Evolutionary conservation across 345 rosid genomes (phyloP).

Genomic region (Lumnitzera racemosa): DNA sequence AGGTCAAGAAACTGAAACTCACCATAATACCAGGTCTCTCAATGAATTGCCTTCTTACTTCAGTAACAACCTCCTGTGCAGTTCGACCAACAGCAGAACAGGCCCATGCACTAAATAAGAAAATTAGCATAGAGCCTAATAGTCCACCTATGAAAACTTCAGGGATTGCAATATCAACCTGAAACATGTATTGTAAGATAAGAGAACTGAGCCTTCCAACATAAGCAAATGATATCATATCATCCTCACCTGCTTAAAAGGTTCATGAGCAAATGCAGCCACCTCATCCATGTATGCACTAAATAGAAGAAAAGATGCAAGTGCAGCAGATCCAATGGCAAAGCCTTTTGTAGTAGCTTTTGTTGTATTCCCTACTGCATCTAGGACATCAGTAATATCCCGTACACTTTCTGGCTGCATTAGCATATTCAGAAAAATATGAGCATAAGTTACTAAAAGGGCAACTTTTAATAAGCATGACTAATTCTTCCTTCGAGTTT

Average conservation of each 20-base stretch:
- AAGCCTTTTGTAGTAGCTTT: constrained; percentile 99
- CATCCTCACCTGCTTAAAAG: constrained; percentile 69
- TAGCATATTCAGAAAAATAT: not conserved
- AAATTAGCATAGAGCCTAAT: constrained; percentile 95
- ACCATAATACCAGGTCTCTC: constrained; percentile 99
- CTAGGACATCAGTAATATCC: constrained; percentile 94
- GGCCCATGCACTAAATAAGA: constrained; percentile 92
- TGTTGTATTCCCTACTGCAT: constrained; percentile 99
- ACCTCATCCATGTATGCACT: constrained; percentile 99
- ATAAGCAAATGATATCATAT: constrained; percentile 3
- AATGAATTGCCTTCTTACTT: constrained; percentile 96
- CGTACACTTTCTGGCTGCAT: constrained; percentile 92
- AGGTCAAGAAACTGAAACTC: constrained; percentile 19
- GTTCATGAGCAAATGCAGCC: constrained; percentile 59
- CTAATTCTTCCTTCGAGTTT: too few relatives aligned
- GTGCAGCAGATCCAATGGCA: constrained; percentile 99
- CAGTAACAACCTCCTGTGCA: constrained; percentile 99
- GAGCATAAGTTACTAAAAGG: too few relatives aligned
- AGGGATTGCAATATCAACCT: constrained; percentile 98
- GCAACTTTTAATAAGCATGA: too few relatives aligned
- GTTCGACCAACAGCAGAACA: constrained; percentile 96
- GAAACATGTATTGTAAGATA: constrained; percentile 11
- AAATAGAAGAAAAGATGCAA: constrained; percentile 96
- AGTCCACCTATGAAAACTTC: constrained; percentile 95
- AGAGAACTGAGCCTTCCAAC: not conserved